A percentile compares a stretch with the other conserved stretches of the same genome.
phyloP scores from a whole-genome alignment of 2,329 filamentous ascomycete species.

The Aspergillus texensis region DNA sequence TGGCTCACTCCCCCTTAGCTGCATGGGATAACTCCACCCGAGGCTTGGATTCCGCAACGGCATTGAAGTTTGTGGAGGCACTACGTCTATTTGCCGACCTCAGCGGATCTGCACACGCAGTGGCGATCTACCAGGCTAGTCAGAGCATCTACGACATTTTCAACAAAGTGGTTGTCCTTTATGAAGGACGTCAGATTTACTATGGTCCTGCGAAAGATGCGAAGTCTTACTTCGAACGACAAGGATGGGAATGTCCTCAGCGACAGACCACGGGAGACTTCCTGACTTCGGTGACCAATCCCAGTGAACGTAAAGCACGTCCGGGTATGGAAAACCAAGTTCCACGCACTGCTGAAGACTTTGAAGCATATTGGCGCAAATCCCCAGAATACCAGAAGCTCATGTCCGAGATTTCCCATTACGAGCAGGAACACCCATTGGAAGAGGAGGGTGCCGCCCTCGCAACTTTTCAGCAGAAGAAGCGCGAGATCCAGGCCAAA shows the following conservation, averaged over 20 bases:
- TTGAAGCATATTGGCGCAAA: constrained; percentile 59
- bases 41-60: constrained; percentile 54
- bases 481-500: constrained; percentile 42
- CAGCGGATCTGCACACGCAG: constrained; percentile 47
- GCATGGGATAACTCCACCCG: constrained; percentile 50
- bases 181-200: constrained; percentile 74
- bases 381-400: constrained; percentile 50
- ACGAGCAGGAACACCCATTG: constrained; percentile 28
- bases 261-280: constrained; percentile 71
- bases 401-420: constrained; percentile 42
- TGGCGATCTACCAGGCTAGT: constrained; percentile 55
- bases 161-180: constrained; percentile 70
- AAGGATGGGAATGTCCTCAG: constrained; percentile 67
- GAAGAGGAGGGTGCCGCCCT: neutral
- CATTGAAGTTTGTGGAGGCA: constrained; percentile 55
- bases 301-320: constrained; percentile 56
- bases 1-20: constrained; percentile 47
- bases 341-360: constrained; percentile 69
- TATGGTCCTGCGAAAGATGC: constrained; percentile 65
- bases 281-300: constrained; percentile 67
- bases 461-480: constrained; percentile 33
- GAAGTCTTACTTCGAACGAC: constrained; percentile 65
- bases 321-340: constrained; percentile 63
- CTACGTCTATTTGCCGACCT: constrained; percentile 51
- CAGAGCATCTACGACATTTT: constrained; percentile 55